phyloP scores from a whole-genome alignment of 2,329 filamentous ascomycete species.

The Furcasterigmium furcatum region DNA sequence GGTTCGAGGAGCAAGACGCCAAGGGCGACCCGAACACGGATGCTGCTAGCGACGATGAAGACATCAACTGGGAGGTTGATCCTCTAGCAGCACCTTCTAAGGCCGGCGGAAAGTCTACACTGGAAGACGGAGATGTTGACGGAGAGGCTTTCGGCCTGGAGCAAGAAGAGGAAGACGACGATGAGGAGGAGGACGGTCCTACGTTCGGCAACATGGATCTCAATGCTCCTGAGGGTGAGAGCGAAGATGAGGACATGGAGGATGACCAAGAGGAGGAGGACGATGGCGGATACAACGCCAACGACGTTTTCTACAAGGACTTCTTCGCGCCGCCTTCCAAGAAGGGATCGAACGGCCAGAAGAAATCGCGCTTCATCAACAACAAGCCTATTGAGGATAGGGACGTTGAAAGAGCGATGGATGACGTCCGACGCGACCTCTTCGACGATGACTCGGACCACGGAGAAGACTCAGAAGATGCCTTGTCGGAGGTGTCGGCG shows the following conservation, averaged over 20 bases:
- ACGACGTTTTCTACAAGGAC: constrained; percentile 86
- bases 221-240: constrained; percentile 67
- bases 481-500: constrained; percentile 62
- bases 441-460: constrained; percentile 75
- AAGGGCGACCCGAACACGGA: constrained; percentile 73
- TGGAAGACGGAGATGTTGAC: constrained; percentile 21
- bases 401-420: constrained; percentile 80
- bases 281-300: constrained; percentile 64
- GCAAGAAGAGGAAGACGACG: constrained; percentile 45
- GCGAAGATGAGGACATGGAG: constrained; percentile 58
- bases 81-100: constrained; percentile 48
- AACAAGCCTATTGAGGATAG: constrained; percentile 50
- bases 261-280: constrained; percentile 57
- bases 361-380: constrained; percentile 32
- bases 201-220: constrained; percentile 80
- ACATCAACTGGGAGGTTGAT: constrained; percentile 79
- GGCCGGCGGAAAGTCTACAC: constrained; percentile 18
- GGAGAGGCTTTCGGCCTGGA: constrained; percentile 18
- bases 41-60: constrained; percentile 74
- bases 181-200: constrained; percentile 71
- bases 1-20: constrained; percentile 81
- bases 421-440: constrained; percentile 81
- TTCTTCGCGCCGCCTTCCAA: constrained; percentile 86
- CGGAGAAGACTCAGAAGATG: constrained; percentile 59
- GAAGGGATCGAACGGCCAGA: constrained; percentile 53